Evolutionary conservation across 2,329 filamentous ascomycete species (phyloP).

Genomic region (Hymenoscyphus linearis): DNA sequence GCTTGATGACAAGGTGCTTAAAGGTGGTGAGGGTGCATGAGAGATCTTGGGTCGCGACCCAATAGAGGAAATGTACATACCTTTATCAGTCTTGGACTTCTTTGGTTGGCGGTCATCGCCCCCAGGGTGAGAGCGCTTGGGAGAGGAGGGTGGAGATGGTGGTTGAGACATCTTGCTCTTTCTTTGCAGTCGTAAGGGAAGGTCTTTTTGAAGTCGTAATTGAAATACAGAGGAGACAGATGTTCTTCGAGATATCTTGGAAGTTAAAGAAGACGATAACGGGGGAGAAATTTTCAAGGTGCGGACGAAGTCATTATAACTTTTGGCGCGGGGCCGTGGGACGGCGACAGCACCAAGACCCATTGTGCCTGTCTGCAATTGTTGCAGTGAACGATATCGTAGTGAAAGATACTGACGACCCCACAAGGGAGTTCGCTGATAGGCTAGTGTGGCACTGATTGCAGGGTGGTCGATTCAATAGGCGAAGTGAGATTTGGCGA

Average conservation of each 20-base stretch:
- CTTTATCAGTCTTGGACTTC: slow-evolving; percentile 5
- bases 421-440: background rate
- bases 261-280: background rate
- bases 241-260: background rate
- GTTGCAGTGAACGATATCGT: background rate
- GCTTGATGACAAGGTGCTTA: too few species aligned
- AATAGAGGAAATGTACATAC: background rate
- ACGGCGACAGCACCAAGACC: background rate
- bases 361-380: background rate
- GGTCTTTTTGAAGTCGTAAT: slow-evolving; percentile 2
- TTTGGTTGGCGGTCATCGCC: slow-evolving; percentile 4
- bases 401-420: background rate
- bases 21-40: too few species aligned
- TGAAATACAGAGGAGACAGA: background rate
- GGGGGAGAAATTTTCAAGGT: background rate
- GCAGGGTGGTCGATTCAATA: background rate
- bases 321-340: background rate
- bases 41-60: background rate
- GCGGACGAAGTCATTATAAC: slow-evolving; percentile 1
- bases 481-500: background rate
- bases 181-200: slow-evolving; percentile 5
- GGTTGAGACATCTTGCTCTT: slow-evolving; percentile 4
- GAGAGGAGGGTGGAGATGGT: slow-evolving; percentile 3
- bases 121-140: slow-evolving; percentile 4
- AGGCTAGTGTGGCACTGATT: background rate